Evolutionary conservation across 2,329 filamentous ascomycete genomes (phyloP).

Genomic region (Balansia obtecta): DNA sequence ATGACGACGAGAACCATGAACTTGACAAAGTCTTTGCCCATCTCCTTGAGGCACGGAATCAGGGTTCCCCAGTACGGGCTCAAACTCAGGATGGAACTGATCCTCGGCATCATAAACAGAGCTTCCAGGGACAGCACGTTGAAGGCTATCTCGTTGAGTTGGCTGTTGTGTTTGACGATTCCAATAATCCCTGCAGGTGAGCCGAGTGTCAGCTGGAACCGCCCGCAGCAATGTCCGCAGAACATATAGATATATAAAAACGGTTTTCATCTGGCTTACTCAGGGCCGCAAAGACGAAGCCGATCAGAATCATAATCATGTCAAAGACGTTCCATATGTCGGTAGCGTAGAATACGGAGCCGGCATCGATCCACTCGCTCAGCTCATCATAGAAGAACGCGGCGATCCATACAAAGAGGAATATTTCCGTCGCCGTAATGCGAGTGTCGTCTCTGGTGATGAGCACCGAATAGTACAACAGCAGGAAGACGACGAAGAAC

Average conservation of each 20-base stretch:
- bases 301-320: conserved; percentile 62
- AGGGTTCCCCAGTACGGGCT: conserved; percentile 84
- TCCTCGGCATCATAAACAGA: conserved; percentile 77
- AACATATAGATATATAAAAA: conserved; percentile 3
- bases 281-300: conserved; percentile 56
- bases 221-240: background rate
- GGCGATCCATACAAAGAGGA: conserved; percentile 76
- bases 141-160: conserved; percentile 68
- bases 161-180: conserved; percentile 37
- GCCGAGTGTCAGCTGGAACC: background rate
- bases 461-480: conserved; percentile 77
- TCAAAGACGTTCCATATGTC: conserved; percentile 74
- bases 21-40: conserved; percentile 86
- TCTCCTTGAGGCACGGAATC: conserved; percentile 84
- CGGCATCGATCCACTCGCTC: conserved; percentile 75
- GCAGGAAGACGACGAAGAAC: conserved; percentile 67
- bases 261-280: conserved; percentile 38
- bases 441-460: conserved; percentile 55
- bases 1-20: conserved; percentile 72
- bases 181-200: conserved; percentile 19
- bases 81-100: conserved; percentile 76
- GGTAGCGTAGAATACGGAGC: conserved; percentile 71
- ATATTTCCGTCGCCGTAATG: conserved; percentile 56
- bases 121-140: conserved; percentile 84
- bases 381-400: conserved; percentile 83